Conservation (phyloP, 345 rosid species). For the Clausena lansium region DNA sequence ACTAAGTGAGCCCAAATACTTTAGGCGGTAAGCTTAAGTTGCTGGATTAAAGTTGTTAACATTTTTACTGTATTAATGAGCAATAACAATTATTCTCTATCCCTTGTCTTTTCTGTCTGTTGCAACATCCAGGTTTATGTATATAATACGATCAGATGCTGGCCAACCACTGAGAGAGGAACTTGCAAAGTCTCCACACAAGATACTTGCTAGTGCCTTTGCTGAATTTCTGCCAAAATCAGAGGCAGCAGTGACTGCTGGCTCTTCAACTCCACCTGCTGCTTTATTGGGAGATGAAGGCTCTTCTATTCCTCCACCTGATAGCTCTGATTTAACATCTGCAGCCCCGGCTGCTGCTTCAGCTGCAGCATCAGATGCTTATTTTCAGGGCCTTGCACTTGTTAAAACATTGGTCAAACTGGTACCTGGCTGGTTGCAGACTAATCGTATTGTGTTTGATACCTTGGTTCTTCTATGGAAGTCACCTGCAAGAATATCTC, state of each 20-base stretch:
- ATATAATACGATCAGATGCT: constrained; percentile 87
- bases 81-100: not conserved
- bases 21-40: constrained; percentile 71
- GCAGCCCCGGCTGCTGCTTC: constrained; percentile 43
- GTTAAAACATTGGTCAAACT: constrained; percentile 84
- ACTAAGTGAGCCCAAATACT: constrained; percentile 86
- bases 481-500: constrained; percentile 85
- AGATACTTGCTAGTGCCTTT: constrained; percentile 85
- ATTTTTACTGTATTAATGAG: not conserved
- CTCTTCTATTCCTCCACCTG: constrained; percentile 48
- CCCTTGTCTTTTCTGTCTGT: not conserved
- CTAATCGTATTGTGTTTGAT: constrained; percentile 79
- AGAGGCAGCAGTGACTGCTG: constrained; percentile 48
- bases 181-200: constrained; percentile 87
- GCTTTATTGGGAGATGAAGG: constrained; percentile 65
- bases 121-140: constrained; percentile 76
- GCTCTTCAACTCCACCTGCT: constrained; percentile 59
- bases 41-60: constrained; percentile 12
- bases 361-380: constrained; percentile 61
- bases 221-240: constrained; percentile 74
- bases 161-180: constrained; percentile 97
- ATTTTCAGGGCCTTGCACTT: constrained; percentile 94
- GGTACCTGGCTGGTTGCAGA: constrained; percentile 91
- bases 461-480: constrained; percentile 88
- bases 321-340: constrained; percentile 50